Evolutionary conservation across 768 basidiomycete species (phyloP), one percentile per base, ranked within the genome.

Genomic region (Panus rudis): DNA sequence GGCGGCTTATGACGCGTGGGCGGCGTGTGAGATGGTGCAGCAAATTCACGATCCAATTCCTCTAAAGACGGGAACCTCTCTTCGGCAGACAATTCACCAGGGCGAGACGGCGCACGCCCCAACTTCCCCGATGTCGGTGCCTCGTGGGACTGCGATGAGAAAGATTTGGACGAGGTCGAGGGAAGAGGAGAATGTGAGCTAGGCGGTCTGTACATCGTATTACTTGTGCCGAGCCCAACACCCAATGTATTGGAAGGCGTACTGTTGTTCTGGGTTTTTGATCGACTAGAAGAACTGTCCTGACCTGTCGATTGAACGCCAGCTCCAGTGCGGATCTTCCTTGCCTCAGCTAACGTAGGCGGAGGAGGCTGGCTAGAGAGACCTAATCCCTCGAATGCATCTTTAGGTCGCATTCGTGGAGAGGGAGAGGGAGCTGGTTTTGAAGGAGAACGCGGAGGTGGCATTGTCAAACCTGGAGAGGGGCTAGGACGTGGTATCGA

Each of bases 41-140:
- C 52, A 48, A 78, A 75, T 8, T 65, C 64, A 19, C 78, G 74
- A 60, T 90, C 84, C 5, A 93, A 67, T 46, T 87, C 84, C 58
- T 94, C 92, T 31, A 96, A 65, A 1, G 92, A 86, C 0, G 92
- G 92, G 60, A 88, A 96, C 41, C 88, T 73, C 23, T 78, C 72
- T 60, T 92, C 90, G 14, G 70, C 74, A 32, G 73, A 66, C 19
- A 72, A 57, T 25, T 48, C 50, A 17, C n/a, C 47, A 13, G 50
- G 47, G 2, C 50, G 48, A 37, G 38, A 43, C 1, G 50, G 45
- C 2, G 46, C 28, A 1, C 41, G 51, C 26, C 46, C 26, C 26
- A 33, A 42, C 6, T 27, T n/a, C 11, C 34, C 14, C 27, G 21
- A 38, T 19, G 22, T 6, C 8, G 38, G 23, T 24, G 44, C 38